Conservation (phyloP, 2,329 filamentous ascomycete species). For the Metarhizium humberi region DNA sequence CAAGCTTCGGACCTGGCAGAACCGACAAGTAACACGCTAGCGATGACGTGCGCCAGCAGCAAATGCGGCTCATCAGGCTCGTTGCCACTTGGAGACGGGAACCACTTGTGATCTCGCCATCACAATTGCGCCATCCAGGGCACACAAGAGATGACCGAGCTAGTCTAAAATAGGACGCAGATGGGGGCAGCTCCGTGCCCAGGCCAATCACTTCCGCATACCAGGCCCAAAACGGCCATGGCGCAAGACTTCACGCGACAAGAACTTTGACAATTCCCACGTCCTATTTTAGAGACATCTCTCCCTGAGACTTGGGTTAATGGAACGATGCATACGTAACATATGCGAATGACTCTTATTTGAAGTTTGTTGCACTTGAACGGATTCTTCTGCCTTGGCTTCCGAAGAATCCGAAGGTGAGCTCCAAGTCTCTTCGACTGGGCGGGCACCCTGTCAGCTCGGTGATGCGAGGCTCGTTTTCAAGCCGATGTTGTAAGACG, state of each 20-base stretch:
- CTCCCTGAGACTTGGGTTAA: background rate
- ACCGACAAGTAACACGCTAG: background rate
- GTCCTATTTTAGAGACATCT: background rate
- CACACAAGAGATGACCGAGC: background rate
- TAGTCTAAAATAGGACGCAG: background rate
- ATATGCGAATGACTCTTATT: background rate
- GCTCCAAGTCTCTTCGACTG: too few relatives aligned
- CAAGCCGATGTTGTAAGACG: too few relatives aligned
- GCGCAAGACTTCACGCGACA: background rate
- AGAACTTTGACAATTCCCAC: too few relatives aligned
- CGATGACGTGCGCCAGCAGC: background rate
- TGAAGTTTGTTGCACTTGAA: background rate
- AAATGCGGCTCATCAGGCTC: background rate
- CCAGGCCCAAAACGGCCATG: background rate
- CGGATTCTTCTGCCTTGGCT: background rate
- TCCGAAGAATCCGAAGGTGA: background rate
- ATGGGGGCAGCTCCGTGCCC: background rate
- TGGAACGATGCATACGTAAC: too few relatives aligned
- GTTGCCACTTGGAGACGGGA: too few relatives aligned
- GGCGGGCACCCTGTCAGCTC: too few relatives aligned
- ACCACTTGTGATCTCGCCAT: background rate
- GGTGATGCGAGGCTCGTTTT: too few relatives aligned
- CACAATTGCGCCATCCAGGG: background rate
- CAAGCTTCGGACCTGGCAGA: too few relatives aligned
- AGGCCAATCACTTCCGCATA: background rate